Percentiles rank a stretch among this genome's conserved stretches.
phyloP scores from a whole-genome alignment of 1,139 yeast species.

The Hyphopichia burtonii region DNA sequence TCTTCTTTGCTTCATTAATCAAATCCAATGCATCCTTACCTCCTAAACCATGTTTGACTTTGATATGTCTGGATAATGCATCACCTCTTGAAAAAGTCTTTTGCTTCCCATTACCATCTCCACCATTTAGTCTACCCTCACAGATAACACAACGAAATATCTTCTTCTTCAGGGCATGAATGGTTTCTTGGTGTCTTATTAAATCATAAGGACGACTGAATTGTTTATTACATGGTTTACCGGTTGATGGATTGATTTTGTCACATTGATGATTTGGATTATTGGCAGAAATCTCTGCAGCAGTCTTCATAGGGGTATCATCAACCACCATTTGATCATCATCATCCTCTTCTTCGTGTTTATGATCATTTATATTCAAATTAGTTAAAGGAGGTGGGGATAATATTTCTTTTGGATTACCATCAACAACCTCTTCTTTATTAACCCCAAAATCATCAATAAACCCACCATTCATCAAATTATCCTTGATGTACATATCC shows the following conservation, averaged over 20 bases:
- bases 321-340: constrained; percentile 3
- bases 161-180: constrained; percentile 49
- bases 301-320: constrained; percentile 9
- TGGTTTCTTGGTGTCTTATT: constrained; percentile 51
- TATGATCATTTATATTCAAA: not conserved
- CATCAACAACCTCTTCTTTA: not conserved
- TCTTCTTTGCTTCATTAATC: constrained; percentile 71
- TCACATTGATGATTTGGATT: constrained; percentile 45
- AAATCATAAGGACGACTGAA: constrained; percentile 50
- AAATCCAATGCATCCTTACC: constrained; percentile 55
- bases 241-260: constrained; percentile 57
- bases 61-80: constrained; percentile 49
- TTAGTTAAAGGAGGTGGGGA: not conserved
- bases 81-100: constrained; percentile 51
- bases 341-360: not conserved
- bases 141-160: constrained; percentile 50
- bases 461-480: constrained; percentile 10
- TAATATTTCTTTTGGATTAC: not conserved
- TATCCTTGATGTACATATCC: not conserved
- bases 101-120: constrained; percentile 59
- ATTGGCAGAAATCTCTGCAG: constrained; percentile 22
- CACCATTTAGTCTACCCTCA: constrained; percentile 49
- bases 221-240: constrained; percentile 43
- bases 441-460: constrained; percentile 9
- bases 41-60: constrained; percentile 47